These are phyloP conservation scores for Roridomyces roridus DNA, from an alignment of 768 basidiomycete genomes.

Conservation along the genomic window DNA sequence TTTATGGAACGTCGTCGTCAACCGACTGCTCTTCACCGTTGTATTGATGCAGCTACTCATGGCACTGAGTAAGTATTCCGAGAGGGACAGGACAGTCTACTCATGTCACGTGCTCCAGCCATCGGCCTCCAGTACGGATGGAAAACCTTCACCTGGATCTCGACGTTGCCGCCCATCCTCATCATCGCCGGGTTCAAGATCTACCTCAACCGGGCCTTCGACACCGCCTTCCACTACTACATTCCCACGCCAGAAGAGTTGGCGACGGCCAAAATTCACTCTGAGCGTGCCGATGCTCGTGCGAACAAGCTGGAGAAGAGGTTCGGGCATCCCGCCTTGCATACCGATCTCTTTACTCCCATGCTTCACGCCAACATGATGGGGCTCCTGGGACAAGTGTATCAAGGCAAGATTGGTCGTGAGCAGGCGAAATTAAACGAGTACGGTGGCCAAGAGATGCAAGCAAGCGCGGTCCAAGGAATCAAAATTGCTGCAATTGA, in stretches of 20 bases:
- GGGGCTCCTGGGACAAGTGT: constrained; percentile 77
- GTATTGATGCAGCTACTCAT: constrained; percentile 89
- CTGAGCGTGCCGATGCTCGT: constrained; percentile 74
- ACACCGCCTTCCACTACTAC: constrained; percentile 78
- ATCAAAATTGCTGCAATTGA: constrained; percentile 84
- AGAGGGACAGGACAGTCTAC: constrained; percentile 3
- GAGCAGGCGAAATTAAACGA: constrained; percentile 74
- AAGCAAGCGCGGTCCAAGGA: constrained; percentile 76
- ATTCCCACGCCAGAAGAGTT: constrained; percentile 85
- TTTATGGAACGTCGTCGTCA: constrained; percentile 93
- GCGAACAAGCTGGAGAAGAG: constrained; percentile 84
- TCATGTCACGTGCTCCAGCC: constrained; percentile 47
- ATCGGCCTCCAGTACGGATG: constrained; percentile 84
- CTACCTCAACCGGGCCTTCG: constrained; percentile 74
- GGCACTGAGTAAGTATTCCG: constrained; percentile 74
- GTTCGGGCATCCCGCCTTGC: constrained; percentile 94
- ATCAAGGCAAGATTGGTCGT: constrained; percentile 70
- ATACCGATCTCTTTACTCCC: constrained; percentile 85
- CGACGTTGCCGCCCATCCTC: constrained; percentile 86
- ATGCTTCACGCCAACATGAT: constrained; percentile 90
- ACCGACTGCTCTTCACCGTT: constrained; percentile 80
- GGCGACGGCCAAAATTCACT: constrained; percentile 74
- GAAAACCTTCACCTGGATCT: constrained; percentile 78
- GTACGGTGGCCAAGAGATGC: constrained; percentile 79
- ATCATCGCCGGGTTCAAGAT: constrained; percentile 84